Evolutionary conservation across 768 basidiomycete species (phyloP), one percentile per base, ranked within the genome.

Genomic region (Serendipita sp.): DNA sequence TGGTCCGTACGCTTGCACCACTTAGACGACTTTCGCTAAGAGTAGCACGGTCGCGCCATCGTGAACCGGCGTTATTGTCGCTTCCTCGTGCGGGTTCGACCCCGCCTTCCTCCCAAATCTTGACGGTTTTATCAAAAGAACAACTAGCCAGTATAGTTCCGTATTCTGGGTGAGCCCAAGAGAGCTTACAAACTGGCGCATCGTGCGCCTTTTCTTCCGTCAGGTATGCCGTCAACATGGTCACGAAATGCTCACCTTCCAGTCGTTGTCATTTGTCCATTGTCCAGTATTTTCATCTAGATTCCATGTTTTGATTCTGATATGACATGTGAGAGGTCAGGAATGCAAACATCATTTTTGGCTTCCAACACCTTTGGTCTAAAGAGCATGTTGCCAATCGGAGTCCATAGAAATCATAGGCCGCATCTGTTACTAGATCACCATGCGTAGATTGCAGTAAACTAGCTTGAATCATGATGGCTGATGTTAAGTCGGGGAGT

Each of bases 131-230:
- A 74, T 97, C 95, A 70, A 93, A 92, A 1, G 88, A 91, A 3
- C 85, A 83, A 2, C 89, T 90, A 0, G 91, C 91, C 64, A 98
- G 78, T 63, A 96, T 82, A 1, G 84, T 82, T 3, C 92, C 94
- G 66, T 92, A 93, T 73, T 93, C 86, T 3, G 95, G 92, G 71
- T 94, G 92, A 1, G 91, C 91, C 89, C 92, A 98, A 63, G 82
- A 82, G 13, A 96, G 69, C 72, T 81, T 85, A 5, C 91, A 83
- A 44, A 96, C 80, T 0, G 94, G 84, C 15, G 92, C 92, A 70
- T 95, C 91, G 72, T 97, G 94, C n/a, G 94, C 95, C 90, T 95
- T 70, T 13, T 41, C 11, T 28, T 47, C 35, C 16, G 18, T 41
- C 36, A 44, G 10, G 45, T 44, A 32, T n/a, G 41, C 15, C 16